Percentiles rank a stretch among this genome's conserved stretches.
Conservation (phyloP, 148 eudicot species). For the Spergularia bocconei region DNA sequence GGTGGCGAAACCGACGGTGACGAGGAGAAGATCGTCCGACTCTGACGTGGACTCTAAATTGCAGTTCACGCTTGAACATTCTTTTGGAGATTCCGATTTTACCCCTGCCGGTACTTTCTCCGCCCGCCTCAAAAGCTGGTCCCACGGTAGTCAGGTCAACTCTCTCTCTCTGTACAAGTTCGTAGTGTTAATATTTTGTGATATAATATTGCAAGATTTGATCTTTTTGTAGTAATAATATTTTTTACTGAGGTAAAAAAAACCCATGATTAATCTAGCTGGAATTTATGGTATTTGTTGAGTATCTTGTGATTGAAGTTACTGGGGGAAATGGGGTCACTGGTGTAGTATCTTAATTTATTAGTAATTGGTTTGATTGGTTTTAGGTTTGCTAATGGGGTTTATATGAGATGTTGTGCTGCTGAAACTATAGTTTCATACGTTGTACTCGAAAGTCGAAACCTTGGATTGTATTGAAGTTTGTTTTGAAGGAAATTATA, state of each 20-base stretch:
- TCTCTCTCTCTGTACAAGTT: not conserved
- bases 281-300: too few relatives aligned
- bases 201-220: not conserved
- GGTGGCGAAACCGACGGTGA: not conserved
- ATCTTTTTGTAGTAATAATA: not conserved
- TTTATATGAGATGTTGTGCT: not conserved
- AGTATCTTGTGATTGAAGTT: too few relatives aligned
- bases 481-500: too few relatives aligned
- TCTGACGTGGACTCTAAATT: constrained; percentile 72
- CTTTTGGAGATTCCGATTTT: constrained; percentile 82
- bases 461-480: not conserved
- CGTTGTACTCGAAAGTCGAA: not conserved
- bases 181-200: not conserved
- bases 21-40: constrained; percentile 52
- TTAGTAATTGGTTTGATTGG: too few relatives aligned
- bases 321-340: too few relatives aligned
- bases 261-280: too few relatives aligned
- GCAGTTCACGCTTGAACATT: constrained; percentile 73
- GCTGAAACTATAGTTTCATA: not conserved
- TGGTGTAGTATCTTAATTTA: too few relatives aligned
- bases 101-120: constrained; percentile 72
- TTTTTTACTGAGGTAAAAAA: too few relatives aligned
- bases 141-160: constrained; percentile 83
- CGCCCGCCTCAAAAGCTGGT: constrained; percentile 78
- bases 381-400: too few relatives aligned